Evolutionary conservation across 1,284 basidiomycete genomes (phyloP).

Genomic region (Cryptococcus sp.): DNA sequence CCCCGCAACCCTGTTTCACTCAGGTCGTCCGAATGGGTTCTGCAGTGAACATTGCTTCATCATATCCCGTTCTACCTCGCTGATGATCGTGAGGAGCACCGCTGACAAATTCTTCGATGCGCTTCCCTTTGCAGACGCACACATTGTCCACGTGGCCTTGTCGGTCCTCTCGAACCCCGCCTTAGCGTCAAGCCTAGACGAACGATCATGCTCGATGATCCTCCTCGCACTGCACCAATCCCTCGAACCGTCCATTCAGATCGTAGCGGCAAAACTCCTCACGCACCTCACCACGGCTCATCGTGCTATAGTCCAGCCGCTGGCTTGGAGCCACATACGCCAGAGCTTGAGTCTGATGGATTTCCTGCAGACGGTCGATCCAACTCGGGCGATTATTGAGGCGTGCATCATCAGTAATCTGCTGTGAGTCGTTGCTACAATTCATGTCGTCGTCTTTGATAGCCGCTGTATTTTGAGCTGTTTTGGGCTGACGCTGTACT

Average conservation of each 20-base stretch:
- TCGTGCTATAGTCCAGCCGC: slow-evolving; percentile 71
- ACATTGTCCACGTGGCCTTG: slow-evolving; percentile 37
- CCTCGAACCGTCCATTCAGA: slow-evolving; percentile 40
- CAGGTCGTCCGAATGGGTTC: neutral
- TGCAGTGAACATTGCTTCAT: no score
- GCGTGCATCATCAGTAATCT: slow-evolving; percentile 58
- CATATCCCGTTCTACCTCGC: neutral
- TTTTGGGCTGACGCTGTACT: no score
- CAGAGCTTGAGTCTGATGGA: slow-evolving; percentile 73
- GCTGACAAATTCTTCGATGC: neutral
- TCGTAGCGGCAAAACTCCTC: slow-evolving; percentile 42
- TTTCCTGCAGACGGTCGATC: slow-evolving; percentile 66
- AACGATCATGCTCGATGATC: slow-evolving; percentile 40
- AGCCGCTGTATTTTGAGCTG: slow-evolving; percentile 1
- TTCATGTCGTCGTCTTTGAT: slow-evolving; percentile 85
- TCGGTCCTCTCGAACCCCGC: slow-evolving; percentile 39
- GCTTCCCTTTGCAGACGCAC: slow-evolving; percentile 26
- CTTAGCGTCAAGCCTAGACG: slow-evolving; percentile 36
- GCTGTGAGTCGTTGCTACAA: slow-evolving; percentile 63
- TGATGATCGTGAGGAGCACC: neutral
- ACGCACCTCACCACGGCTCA: slow-evolving; percentile 59
- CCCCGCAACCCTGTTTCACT: neutral
- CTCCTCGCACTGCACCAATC: slow-evolving; percentile 42
- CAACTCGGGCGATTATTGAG: slow-evolving; percentile 60
- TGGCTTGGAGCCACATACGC: slow-evolving; percentile 48